Conservation (phyloP, 805 yeast species). For the Yamadazyma philogaea region DNA sequence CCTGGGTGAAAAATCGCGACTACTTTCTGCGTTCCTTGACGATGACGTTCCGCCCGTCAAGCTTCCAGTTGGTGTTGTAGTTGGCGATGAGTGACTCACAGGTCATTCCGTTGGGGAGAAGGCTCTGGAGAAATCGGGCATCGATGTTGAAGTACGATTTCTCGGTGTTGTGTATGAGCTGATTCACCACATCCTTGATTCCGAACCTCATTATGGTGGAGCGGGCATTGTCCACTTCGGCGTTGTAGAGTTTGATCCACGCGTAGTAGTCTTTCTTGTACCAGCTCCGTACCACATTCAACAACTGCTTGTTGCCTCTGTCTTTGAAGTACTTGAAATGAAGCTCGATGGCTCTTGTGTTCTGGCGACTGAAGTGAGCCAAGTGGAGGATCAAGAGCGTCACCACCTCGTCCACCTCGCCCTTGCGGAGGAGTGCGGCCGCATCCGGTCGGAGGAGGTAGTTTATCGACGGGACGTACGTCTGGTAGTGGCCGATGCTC, state of each 20-base stretch:
- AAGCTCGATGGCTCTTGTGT: conserved; percentile 28
- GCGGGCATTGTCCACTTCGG: conserved; percentile 29
- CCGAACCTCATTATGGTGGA: conserved; percentile 46
- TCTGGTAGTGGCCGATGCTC: conserved; percentile 46
- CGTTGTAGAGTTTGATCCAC: conserved; percentile 30
- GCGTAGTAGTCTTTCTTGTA: conserved; percentile 25
- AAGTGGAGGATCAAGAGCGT: conserved; percentile 45
- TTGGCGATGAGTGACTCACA: conserved; percentile 17
- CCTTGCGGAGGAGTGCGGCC: conserved; percentile 17
- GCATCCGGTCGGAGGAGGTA: conserved; percentile 22
- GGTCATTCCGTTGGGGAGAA: conserved; percentile 27
- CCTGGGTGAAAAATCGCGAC: not conserved
- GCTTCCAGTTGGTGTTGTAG: conserved; percentile 30
- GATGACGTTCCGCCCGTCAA: conserved; percentile 22
- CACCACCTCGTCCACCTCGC: conserved; percentile 40
- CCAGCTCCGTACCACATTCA: conserved; percentile 25
- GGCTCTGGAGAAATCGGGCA: conserved; percentile 9
- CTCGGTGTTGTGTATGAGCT: conserved; percentile 29
- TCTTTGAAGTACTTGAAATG: conserved; percentile 25
- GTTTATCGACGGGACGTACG: conserved; percentile 53
- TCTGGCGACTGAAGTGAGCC: conserved; percentile 37
- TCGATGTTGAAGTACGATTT: conserved; percentile 39
- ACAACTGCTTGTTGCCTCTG: conserved; percentile 13
- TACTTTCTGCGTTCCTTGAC: conserved; percentile 20
- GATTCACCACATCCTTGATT: conserved; percentile 23